Evolutionary conservation across 2,329 filamentous ascomycete species (phyloP).

Genomic region (Diaporthe helianthi): DNA sequence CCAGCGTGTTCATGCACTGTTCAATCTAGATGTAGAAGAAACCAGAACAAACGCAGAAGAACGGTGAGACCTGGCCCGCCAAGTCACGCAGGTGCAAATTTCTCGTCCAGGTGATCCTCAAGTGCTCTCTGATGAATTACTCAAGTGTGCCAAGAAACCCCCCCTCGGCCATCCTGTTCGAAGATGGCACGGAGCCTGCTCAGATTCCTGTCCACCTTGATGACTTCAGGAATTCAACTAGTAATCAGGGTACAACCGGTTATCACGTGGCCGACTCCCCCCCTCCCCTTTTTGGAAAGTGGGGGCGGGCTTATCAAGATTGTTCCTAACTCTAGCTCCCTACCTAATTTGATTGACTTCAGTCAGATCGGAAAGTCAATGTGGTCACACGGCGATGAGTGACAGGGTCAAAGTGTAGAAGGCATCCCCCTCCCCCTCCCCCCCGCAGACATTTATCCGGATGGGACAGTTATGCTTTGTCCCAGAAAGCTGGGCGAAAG

Average conservation of each 20-base stretch:
- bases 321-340: neutral
- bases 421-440: neutral
- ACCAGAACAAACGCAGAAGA: neutral
- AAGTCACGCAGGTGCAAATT: neutral
- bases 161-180: neutral
- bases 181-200: too few species aligned
- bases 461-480: conserved; percentile 11
- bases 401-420: conserved; percentile 7
- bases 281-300: neutral
- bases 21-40: neutral
- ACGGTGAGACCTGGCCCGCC: neutral
- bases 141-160: neutral
- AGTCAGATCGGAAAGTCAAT: conserved; percentile 2
- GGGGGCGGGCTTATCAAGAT: neutral
- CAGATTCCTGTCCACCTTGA: neutral
- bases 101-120: neutral
- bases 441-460: neutral
- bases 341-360: too few species aligned
- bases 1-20: neutral
- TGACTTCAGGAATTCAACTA: neutral
- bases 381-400: neutral
- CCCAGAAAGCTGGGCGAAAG: conserved; percentile 17
- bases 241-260: too few species aligned
- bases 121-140: neutral
- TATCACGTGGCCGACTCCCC: neutral